Conservation (phyloP, 257 asterid species). For the Echium plantagineum region DNA sequence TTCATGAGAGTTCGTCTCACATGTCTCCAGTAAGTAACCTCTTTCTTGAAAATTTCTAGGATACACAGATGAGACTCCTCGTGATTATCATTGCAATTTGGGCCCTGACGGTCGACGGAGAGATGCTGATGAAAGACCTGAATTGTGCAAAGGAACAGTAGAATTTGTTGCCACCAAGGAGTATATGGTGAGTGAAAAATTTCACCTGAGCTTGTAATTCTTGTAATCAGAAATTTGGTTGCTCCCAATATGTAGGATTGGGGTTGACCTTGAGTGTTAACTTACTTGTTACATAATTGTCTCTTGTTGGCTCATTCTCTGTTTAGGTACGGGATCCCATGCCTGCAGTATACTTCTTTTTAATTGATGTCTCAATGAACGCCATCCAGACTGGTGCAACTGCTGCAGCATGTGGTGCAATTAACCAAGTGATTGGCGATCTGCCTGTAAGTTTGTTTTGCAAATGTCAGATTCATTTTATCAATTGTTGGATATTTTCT, state of each 20-base stretch:
- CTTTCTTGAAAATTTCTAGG: conserved; percentile 36
- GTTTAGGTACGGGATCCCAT: conserved; percentile 94
- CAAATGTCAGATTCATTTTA: conserved; percentile 7
- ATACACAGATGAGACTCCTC: conserved; percentile 90
- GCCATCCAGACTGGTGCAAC: conserved; percentile 98
- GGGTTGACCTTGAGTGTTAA: no score
- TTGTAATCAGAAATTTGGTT: neutral
- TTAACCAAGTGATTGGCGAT: conserved; percentile 89
- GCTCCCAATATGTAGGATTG: neutral
- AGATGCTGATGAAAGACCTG: conserved; percentile 98
- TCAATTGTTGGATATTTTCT: neutral
- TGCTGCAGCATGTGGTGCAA: conserved; percentile 98
- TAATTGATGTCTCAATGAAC: conserved; percentile 87
- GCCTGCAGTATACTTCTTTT: conserved; percentile 98
- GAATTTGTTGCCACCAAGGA: conserved; percentile 93
- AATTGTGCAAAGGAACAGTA: conserved; percentile 95
- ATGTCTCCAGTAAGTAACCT: neutral
- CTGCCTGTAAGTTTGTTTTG: conserved; percentile 74
- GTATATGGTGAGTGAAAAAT: conserved; percentile 56
- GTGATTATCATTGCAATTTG: conserved; percentile 95
- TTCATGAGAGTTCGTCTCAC: neutral
- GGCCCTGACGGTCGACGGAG: conserved; percentile 99
- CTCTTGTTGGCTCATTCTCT: neutral
- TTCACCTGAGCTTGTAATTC: neutral
- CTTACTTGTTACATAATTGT: neutral